phyloP scores from a whole-genome alignment of 192 early-diverging fungal species.

The Backusella westeae region DNA sequence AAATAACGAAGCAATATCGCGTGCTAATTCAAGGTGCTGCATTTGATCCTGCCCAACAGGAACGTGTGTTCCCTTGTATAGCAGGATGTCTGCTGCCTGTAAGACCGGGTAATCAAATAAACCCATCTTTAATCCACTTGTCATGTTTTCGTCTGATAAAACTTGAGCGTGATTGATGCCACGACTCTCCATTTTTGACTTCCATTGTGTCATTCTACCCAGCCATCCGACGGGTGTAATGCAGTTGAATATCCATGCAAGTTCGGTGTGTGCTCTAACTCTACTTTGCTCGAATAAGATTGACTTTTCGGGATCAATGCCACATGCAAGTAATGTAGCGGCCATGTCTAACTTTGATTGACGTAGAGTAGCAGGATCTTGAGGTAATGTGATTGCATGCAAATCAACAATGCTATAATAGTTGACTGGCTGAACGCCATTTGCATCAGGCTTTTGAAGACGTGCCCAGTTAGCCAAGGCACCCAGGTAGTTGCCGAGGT shows the following conservation, averaged over 20 bases:
- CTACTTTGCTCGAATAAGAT: conserved; percentile 85
- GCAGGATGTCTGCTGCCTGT: conserved; percentile 87
- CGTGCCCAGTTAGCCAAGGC: conserved; percentile 83
- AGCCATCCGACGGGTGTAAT: conserved; percentile 88
- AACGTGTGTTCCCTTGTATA: conserved; percentile 85
- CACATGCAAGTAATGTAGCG: conserved; percentile 76
- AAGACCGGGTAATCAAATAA: conserved; percentile 90
- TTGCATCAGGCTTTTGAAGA: conserved; percentile 52
- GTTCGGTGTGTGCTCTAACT: conserved; percentile 75
- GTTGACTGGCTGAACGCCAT: conserved; percentile 28
- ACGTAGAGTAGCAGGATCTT: conserved; percentile 63
- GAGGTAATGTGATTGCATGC: conserved; percentile 82
- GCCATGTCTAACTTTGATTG: conserved; percentile 72
- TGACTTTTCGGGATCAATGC: conserved; percentile 69
- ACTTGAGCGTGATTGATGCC: conserved; percentile 31
- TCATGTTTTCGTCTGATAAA: conserved; percentile 42
- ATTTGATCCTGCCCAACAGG: conserved; percentile 94
- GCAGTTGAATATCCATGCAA: conserved; percentile 85
- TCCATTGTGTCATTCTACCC: conserved; percentile 96
- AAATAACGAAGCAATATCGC: conserved; percentile 73
- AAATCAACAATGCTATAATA: conserved; percentile 87
- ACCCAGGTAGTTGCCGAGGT: conserved; percentile 94
- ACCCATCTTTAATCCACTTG: conserved; percentile 61
- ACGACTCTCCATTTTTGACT: conserved; percentile 48
- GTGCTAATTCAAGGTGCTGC: conserved; percentile 87